phyloP scores from a whole-genome alignment of 164 flowering plant genomes.

The Houttuynia cordata region DNA sequence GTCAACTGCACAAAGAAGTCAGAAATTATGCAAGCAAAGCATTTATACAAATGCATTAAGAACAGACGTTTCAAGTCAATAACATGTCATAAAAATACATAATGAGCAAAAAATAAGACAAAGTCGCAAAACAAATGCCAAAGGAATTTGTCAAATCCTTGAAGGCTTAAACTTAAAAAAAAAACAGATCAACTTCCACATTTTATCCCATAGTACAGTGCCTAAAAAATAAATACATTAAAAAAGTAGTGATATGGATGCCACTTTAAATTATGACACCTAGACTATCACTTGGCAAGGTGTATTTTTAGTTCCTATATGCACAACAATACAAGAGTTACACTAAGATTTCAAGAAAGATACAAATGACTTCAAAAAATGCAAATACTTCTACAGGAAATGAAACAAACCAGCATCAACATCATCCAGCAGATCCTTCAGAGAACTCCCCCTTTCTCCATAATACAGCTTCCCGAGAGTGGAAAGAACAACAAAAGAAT shows the following conservation, averaged over 20 bases:
- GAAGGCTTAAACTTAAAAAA: not conserved
- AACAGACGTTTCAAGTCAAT: no score
- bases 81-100: not conserved
- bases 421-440: conserved; percentile 39
- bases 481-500: conserved; percentile 49
- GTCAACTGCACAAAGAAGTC: conserved; percentile 35
- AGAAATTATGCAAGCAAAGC: not conserved
- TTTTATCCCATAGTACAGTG: not conserved
- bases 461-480: conserved; percentile 41
- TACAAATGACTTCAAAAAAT: no score
- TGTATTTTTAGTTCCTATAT: no score
- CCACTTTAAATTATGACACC: not conserved
- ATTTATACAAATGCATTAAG: not conserved
- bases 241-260: no score
- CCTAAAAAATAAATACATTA: not conserved
- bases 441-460: conserved; percentile 34
- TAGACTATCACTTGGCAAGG: no score
- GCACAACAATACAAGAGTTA: no score
- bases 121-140: not conserved
- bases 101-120: not conserved
- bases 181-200: not conserved
- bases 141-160: not conserved
- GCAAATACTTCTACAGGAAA: not conserved
- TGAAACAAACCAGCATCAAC: conserved; percentile 76
- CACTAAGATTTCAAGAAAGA: no score